Percentiles rank a stretch among this genome's conserved stretches.
These are phyloP conservation scores for Fusarium sp. DNA, from an alignment of 2,329 filamentous ascomycete species.

Conservation along the genomic window DNA sequence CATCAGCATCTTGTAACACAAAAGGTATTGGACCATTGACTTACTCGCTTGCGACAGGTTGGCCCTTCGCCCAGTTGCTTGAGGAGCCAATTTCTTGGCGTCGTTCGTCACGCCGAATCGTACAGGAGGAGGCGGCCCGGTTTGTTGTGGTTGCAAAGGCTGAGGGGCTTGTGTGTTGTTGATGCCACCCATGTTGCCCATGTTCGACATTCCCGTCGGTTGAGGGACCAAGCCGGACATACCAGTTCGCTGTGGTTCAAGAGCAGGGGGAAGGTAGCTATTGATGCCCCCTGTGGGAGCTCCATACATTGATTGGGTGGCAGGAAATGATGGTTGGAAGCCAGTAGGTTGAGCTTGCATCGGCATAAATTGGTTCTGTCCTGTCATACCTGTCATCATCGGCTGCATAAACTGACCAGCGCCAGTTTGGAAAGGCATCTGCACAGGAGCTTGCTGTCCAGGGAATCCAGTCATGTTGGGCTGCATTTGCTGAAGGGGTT, in stretches of 20 bases:
- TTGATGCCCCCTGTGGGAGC: conserved; percentile 61
- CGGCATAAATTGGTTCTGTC: conserved; percentile 56
- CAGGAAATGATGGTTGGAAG: conserved; percentile 59
- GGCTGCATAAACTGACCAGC: conserved; percentile 58
- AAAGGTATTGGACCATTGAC: conserved; percentile 55
- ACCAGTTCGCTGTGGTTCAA: conserved; percentile 70
- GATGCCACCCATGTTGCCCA: conserved; percentile 59
- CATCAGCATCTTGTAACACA: conserved; percentile 29
- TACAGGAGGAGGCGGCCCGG: conserved; percentile 81
- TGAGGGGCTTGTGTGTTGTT: conserved; percentile 57
- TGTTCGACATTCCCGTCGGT: conserved; percentile 51
- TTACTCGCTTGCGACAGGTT: conserved; percentile 96
- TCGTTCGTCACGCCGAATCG: conserved; percentile 83
- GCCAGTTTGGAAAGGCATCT: conserved; percentile 54
- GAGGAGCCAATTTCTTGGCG: conserved; percentile 81
- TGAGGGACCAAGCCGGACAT: conserved; percentile 61
- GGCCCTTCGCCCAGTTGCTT: conserved; percentile 88
- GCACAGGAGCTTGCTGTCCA: conserved; percentile 50
- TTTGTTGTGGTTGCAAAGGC: conserved; percentile 60
- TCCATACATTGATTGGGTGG: conserved; percentile 63
- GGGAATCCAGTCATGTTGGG: conserved; percentile 53
- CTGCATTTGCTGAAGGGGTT: conserved; percentile 53
- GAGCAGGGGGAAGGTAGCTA: conserved; percentile 66
- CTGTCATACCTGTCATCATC: conserved; percentile 60
- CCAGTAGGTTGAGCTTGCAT: conserved; percentile 74